phyloP scores from a whole-genome alignment of 495 filamentous ascomycete genomes.

The Podospora sp. region DNA sequence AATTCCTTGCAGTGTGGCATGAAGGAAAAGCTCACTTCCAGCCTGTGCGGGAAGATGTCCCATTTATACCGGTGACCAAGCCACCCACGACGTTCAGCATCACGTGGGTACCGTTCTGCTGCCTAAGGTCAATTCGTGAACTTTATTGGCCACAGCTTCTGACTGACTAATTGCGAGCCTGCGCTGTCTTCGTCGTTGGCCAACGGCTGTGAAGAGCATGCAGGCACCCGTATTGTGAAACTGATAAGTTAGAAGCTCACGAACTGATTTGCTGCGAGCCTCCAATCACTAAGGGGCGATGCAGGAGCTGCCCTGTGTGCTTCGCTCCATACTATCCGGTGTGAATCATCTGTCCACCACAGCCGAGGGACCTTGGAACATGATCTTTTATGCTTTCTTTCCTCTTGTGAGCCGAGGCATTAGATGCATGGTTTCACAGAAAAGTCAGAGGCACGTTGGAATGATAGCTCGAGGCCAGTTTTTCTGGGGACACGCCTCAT shows the following conservation, averaged over 20 bases:
- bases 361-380: background rate
- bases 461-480: no score
- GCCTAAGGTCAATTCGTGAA: conserved; percentile 25
- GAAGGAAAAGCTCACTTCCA: background rate
- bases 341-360: background rate
- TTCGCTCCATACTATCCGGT: background rate
- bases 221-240: conserved; percentile 1
- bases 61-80: background rate
- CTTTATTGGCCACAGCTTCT: conserved; percentile 21
- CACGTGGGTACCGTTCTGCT: conserved; percentile 25
- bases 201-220: background rate
- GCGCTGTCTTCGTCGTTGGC: conserved; percentile 26
- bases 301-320: background rate
- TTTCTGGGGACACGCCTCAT: no score
- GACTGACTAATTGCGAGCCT: conserved; percentile 32
- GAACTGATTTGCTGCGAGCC: background rate
- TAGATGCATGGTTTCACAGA: no score
- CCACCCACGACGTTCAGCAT: background rate
- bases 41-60: background rate
- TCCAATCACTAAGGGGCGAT: background rate
- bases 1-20: background rate
- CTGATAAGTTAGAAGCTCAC: background rate
- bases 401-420: no score
- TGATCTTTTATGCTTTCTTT: no score
- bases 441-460: no score